Evolutionary conservation across 495 filamentous ascomycete species (phyloP).

Genomic region (Elasticomyces elasticus): DNA sequence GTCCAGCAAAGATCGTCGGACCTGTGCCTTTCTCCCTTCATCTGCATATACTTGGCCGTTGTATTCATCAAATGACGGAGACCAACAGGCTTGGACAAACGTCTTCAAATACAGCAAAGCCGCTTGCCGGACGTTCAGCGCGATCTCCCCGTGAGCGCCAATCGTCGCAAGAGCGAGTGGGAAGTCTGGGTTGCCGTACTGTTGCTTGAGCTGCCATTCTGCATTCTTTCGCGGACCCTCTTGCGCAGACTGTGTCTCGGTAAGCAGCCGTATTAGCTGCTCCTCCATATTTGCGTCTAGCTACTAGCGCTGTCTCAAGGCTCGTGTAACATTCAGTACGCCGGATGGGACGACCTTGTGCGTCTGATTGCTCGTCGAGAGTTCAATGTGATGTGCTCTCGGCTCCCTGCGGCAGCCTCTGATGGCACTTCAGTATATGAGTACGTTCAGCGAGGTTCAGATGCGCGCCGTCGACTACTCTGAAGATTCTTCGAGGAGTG

Average conservation of each 20-base stretch:
- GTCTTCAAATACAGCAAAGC: constrained; percentile 70
- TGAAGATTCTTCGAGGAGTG: too few relatives aligned
- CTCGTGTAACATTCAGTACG: background rate
- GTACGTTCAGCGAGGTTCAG: too few relatives aligned
- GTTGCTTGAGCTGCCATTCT: constrained; percentile 61
- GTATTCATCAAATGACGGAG: constrained; percentile 54
- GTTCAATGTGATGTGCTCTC: too few relatives aligned
- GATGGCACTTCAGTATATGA: too few relatives aligned
- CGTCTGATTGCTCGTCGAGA: too few relatives aligned
- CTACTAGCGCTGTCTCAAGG: background rate
- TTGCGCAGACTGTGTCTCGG: constrained; percentile 62
- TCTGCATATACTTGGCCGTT: constrained; percentile 50
- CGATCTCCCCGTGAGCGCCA: constrained; percentile 58
- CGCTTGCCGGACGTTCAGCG: constrained; percentile 67
- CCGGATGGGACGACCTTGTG: background rate
- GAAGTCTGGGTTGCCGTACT: constrained; percentile 57
- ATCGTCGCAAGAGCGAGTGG: constrained; percentile 60
- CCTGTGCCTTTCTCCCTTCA: constrained; percentile 60
- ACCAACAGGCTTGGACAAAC: constrained; percentile 76
- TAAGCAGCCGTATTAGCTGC: constrained; percentile 67
- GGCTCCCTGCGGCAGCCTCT: too few relatives aligned
- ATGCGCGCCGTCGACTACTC: too few relatives aligned
- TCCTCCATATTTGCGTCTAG: constrained; percentile 56
- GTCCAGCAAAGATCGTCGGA: constrained; percentile 59
- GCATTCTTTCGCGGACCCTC: constrained; percentile 66